Percentiles rank a stretch among this genome's conserved stretches.
phyloP scores from a whole-genome alignment of 257 asterid genomes.

The Solanum piurae region DNA sequence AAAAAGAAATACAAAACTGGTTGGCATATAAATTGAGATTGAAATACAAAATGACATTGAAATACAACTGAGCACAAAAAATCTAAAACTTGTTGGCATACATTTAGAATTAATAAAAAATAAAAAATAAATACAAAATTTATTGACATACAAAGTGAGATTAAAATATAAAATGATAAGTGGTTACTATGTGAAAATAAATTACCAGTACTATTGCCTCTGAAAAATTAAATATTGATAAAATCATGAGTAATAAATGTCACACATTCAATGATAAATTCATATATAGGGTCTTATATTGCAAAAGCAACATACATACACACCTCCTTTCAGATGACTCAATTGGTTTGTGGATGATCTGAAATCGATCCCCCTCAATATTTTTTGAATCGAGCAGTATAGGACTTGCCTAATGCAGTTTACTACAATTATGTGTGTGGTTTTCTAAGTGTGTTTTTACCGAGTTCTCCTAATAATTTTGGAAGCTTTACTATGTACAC shows the following conservation, averaged over 20 bases:
- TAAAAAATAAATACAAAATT: too few relatives aligned
- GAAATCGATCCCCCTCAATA: not conserved
- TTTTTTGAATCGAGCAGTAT: not conserved
- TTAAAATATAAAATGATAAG: too few relatives aligned
- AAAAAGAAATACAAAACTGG: too few relatives aligned
- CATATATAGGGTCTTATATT: not conserved
- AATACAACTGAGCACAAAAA: too few relatives aligned
- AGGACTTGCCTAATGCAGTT: not conserved
- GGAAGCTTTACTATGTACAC: not conserved
- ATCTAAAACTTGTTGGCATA: too few relatives aligned
- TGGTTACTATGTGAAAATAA: not conserved
- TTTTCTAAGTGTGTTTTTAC: not conserved
- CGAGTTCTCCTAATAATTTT: not conserved
- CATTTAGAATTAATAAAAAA: too few relatives aligned
- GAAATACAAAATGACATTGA: too few relatives aligned
- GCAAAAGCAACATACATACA: not conserved
- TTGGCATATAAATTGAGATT: too few relatives aligned
- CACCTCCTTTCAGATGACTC: too few relatives aligned
- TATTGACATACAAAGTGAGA: too few relatives aligned
- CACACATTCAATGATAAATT: not conserved
- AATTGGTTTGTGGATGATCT: not conserved
- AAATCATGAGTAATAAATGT: not conserved
- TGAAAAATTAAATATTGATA: not conserved
- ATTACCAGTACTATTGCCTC: not conserved
- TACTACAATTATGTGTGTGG: not conserved